Evolutionary conservation across 495 filamentous ascomycete genomes (phyloP).

Genomic region (Evansstolkia leycettana): DNA sequence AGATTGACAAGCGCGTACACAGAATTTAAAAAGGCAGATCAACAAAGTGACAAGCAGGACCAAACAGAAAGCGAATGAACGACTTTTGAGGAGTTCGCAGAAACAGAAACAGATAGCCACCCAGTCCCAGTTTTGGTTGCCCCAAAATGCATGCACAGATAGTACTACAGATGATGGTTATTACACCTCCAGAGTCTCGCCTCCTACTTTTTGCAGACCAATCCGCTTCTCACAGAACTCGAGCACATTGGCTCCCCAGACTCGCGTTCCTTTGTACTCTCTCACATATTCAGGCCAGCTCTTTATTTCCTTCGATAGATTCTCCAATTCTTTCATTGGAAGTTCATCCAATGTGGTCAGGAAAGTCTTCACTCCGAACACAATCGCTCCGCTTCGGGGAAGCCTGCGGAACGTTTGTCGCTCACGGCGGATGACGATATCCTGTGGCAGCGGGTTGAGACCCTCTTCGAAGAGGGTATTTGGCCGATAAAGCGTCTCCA

Average conservation of each 20-base stretch:
- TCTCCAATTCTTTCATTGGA: constrained; percentile 28
- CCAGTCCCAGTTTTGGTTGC: too few species aligned
- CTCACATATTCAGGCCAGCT: constrained; percentile 41
- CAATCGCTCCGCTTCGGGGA: constrained; percentile 31
- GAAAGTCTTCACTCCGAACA: constrained; percentile 45
- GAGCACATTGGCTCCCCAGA: constrained; percentile 36
- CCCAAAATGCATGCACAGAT: too few species aligned
- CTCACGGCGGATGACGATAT: constrained; percentile 40
- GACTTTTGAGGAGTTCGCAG: too few species aligned
- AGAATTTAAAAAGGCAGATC: too few species aligned
- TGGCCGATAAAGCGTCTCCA: constrained; percentile 27
- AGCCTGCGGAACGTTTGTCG: constrained; percentile 43
- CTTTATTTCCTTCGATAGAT: constrained; percentile 34
- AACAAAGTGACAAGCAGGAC: too few species aligned
- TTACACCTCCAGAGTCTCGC: constrained; percentile 17
- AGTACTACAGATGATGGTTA: background rate
- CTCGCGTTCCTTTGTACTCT: constrained; percentile 37
- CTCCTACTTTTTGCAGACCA: too few species aligned
- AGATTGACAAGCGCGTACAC: too few species aligned
- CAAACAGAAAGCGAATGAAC: too few species aligned
- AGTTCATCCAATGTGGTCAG: constrained; percentile 35
- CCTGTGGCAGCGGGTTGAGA: constrained; percentile 18
- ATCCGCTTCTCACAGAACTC: constrained; percentile 21
- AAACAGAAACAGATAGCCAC: too few species aligned
- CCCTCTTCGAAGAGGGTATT: constrained; percentile 22